Base-by-base conservation (phyloP, 1,284 basidiomycete genomes). In the Trichosporon sp. region DNA sequence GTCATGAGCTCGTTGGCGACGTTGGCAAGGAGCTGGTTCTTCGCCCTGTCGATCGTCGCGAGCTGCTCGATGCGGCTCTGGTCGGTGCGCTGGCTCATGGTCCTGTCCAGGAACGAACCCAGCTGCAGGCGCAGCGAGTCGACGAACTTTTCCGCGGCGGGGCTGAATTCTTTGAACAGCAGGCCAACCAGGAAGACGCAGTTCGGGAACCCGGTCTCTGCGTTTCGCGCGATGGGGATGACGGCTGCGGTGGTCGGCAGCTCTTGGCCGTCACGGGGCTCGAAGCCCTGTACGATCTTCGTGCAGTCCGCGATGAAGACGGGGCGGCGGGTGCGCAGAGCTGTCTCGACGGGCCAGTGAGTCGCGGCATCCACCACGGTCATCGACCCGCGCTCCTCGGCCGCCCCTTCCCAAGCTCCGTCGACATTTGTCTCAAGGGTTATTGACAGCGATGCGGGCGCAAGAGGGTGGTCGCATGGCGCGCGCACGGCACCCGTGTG, bases 101-200 rank as follows among this genome's bases (percentile, higher is more conserved):
- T 21, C 2, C 21, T 18, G 44, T 47, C 18, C 18, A 18, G 21
- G 18, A 21, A 18, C 5, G 21, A 21, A 3, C 69, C 68, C 32
- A 76, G 68, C 23, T 77, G 71, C 0, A 81, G 65, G 1, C 73
- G 74, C 69, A 69, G 34, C 56, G 64, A 47, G 18, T 32, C 5
- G 32, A 32, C 9, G 32, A 32, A 32, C 32, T 5, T 32, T 7
- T 21, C 44, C 7, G 44, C 18, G 7, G 44, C 6, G 32, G 72
- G 34, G 69, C 56, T 21, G 23, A 7, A 12, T 2, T 27, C 47
- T 13, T 8, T n/a, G 21, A 0, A 35, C 32, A 32, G 9, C 32
- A 84, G 70, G 8, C 84, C 84, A 1, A 85, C 70, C n/a, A 85
- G 77, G 12, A 84, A 67, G 1, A 84, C 76, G 0, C 80, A 77